phyloP scores from a whole-genome alignment of 306 rosid genomes.

The Rubus parviflorus region DNA sequence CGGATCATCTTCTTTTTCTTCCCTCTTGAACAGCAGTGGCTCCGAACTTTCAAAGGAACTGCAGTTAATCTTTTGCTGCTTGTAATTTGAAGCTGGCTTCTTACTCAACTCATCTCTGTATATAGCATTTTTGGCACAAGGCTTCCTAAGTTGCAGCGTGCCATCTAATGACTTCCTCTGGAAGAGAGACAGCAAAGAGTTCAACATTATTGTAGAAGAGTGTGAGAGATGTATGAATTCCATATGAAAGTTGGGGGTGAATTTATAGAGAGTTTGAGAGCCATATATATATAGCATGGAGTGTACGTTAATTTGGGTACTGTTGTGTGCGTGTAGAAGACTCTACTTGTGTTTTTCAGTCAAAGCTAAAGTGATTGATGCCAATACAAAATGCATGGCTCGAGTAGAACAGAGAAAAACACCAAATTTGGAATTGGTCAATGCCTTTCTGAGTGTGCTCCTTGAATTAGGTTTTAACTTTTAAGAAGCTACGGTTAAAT shows the following conservation, averaged over 20 bases:
- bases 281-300: neutral
- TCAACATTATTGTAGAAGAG: constrained; percentile 23
- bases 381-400: too few species aligned
- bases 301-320: neutral
- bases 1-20: constrained; percentile 6
- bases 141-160: constrained; percentile 12
- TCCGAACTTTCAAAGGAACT: constrained; percentile 29
- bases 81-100: constrained; percentile 15
- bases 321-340: neutral
- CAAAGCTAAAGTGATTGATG: neutral
- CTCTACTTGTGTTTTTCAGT: neutral
- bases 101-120: constrained; percentile 53
- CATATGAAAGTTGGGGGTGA: neutral
- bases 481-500: too few species aligned
- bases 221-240: neutral
- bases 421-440: neutral
- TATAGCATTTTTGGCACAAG: constrained; percentile 17
- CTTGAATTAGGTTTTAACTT: too few species aligned
- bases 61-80: constrained; percentile 28
- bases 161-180: constrained; percentile 15
- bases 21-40: constrained; percentile 42
- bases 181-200: constrained; percentile 23
- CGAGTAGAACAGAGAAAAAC: neutral
- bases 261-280: neutral
- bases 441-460: too few species aligned